A percentile compares a stretch with the other conserved stretches of the same genome.
Conservation (phyloP, 257 asterid genomes). For the Nicotiana undulata region DNA sequence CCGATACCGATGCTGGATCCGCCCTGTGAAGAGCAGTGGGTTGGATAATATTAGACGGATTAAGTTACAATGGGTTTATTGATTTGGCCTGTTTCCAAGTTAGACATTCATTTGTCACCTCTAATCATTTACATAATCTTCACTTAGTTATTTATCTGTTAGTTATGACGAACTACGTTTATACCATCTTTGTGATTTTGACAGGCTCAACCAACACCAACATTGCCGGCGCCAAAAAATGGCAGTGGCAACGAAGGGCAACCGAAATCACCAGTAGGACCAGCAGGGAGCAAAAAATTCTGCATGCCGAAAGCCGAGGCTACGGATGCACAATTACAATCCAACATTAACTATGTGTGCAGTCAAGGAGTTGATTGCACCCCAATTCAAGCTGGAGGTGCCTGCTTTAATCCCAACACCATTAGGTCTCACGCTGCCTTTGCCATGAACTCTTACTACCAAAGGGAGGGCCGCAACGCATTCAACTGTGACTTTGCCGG, state of each 20-base stretch:
- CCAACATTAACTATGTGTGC: conserved; percentile 13
- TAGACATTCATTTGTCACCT: not conserved
- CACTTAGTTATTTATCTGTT: too few relatives aligned
- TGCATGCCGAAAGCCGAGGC: conserved; percentile 6
- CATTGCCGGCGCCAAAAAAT: not conserved
- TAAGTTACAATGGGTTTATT: not conserved
- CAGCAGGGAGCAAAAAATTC: not conserved
- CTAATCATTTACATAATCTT: not conserved
- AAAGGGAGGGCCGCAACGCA: not conserved
- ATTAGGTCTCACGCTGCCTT: conserved; percentile 4
- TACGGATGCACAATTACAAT: conserved; percentile 2
- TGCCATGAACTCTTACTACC: conserved; percentile 2
- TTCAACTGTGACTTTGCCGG: conserved; percentile 9
- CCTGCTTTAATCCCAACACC: conserved; percentile 1
- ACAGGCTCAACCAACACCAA: conserved; percentile 1
- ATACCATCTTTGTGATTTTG: not conserved
- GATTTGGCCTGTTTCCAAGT: not conserved
- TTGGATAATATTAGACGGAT: not conserved
- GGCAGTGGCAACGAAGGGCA: not conserved
- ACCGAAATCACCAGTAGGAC: not conserved
- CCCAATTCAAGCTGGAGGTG: conserved; percentile 2
- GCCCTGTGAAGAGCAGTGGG: too few relatives aligned
- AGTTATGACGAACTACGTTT: not conserved
- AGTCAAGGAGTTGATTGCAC: conserved; percentile 5
- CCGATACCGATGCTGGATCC: too few relatives aligned